Conservation (phyloP, 1,139 yeast genomes). For the Chernovozyma sophiae-reginae region DNA sequence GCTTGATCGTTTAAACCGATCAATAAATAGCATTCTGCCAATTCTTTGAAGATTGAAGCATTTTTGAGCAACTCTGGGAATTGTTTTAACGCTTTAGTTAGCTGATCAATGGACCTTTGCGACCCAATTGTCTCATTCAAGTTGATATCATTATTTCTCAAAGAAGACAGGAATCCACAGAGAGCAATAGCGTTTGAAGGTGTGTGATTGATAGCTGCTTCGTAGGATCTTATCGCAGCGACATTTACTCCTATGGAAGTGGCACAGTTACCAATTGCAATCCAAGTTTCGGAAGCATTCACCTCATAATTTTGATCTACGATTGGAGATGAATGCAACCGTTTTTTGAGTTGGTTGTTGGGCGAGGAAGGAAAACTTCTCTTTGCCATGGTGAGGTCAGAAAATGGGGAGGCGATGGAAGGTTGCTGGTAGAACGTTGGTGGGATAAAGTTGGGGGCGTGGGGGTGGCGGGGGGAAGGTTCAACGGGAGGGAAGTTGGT, state of each 20-base stretch:
- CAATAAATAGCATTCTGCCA: constrained; percentile 46
- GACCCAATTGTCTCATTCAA: constrained; percentile 38
- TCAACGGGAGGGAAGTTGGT: no score
- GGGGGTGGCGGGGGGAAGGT: no score
- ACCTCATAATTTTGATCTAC: constrained; percentile 6
- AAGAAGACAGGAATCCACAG: constrained; percentile 37
- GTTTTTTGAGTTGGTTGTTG: not conserved
- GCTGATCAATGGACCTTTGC: constrained; percentile 39
- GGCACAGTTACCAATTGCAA: constrained; percentile 49
- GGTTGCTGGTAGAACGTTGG: no score
- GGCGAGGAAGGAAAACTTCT: not conserved
- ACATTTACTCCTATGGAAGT: constrained; percentile 35
- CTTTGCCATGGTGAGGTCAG: no score
- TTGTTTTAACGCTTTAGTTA: constrained; percentile 34
- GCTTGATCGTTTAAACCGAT: constrained; percentile 50
- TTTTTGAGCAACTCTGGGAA: constrained; percentile 31
- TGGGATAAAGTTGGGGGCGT: no score
- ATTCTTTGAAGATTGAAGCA: constrained; percentile 39
- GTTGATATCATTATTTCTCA: constrained; percentile 34
- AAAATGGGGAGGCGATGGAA: no score
- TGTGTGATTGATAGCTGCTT: constrained; percentile 41
- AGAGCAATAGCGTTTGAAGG: constrained; percentile 41
- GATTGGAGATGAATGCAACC: not conserved
- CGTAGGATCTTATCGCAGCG: constrained; percentile 44
- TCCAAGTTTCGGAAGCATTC: constrained; percentile 44